These are phyloP conservation scores for Tripidium arundinaceum DNA, from an alignment of 202 grass and related monocot species.

Conservation along the genomic window DNA sequence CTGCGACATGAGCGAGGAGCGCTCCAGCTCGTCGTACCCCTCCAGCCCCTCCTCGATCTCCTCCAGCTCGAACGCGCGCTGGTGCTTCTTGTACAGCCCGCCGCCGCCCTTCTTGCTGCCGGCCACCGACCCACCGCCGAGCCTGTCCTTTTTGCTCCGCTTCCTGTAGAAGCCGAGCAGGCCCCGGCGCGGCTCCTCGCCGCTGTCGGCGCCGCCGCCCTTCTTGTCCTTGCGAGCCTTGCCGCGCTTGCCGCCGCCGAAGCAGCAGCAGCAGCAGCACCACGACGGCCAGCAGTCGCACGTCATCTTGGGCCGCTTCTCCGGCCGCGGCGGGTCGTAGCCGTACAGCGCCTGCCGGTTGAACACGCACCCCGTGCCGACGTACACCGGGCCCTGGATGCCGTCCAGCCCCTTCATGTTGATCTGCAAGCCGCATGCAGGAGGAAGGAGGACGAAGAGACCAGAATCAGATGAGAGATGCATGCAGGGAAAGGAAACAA, in stretches of 20 bases:
- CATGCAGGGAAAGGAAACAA: too few relatives aligned
- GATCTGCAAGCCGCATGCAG: too few relatives aligned
- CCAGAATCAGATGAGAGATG: too few relatives aligned
- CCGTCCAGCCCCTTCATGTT: constrained; percentile 99
- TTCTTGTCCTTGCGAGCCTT: constrained; percentile 50
- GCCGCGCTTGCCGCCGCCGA: constrained; percentile 47
- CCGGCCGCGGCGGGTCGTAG: constrained; percentile 88
- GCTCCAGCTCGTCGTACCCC: constrained; percentile 80
- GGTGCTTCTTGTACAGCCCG: constrained; percentile 52
- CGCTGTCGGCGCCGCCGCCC: constrained; percentile 4
- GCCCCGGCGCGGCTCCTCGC: constrained; percentile 36
- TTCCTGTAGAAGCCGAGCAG: constrained; percentile 64
- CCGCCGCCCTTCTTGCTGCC: constrained; percentile 44
- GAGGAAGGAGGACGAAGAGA: too few relatives aligned
- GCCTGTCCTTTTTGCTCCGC: constrained; percentile 54
- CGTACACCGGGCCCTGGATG: constrained; percentile 94
- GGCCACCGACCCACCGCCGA: constrained; percentile 34
- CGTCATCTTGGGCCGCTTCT: constrained; percentile 88
- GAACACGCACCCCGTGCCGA: constrained; percentile 95
- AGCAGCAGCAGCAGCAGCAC: constrained; percentile 88
- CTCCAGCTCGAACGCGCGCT: constrained; percentile 78
- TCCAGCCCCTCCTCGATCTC: constrained; percentile 92
- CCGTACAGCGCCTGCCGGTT: constrained; percentile 90
- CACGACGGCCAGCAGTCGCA: constrained; percentile 96
- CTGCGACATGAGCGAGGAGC: constrained; percentile 82